Evolutionary conservation across 139 green algal species (phyloP).

Genomic region (Micromonas commoda): DNA sequence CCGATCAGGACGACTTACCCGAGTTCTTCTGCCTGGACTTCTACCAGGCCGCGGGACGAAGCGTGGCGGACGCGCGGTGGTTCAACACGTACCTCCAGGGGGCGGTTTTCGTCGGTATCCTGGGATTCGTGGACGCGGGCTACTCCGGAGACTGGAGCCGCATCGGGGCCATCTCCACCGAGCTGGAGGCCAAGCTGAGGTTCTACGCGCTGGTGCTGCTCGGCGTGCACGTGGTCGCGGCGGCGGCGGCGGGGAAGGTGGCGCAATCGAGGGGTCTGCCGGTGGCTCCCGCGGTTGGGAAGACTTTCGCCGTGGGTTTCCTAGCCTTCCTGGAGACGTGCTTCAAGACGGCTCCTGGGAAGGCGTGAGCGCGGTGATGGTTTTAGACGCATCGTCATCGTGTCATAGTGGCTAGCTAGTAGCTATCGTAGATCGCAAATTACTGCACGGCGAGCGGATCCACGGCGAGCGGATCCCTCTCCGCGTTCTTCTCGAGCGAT

Average conservation of each 20-base stretch:
- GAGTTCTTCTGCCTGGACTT: no score
- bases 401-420: no score
- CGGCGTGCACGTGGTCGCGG: neutral
- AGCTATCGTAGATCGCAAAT: no score
- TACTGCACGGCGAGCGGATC: no score
- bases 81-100: conserved; percentile 1
- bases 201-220: neutral
- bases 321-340: neutral
- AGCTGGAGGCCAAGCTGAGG: conserved; percentile 9
- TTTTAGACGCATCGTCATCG: no score
- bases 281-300: neutral
- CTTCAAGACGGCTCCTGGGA: neutral
- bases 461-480: neutral
- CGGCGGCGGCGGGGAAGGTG: neutral
- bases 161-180: conserved; percentile 20
- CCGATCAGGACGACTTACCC: no score
- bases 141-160: conserved; percentile 24
- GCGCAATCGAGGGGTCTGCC: neutral
- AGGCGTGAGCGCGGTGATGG: no score
- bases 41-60: no score
- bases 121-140: conserved; percentile 20
- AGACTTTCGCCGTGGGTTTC: neutral
- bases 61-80: neutral
- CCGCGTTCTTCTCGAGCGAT: neutral
- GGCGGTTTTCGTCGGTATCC: neutral